Conservation (phyloP, 169 alveolate species). For the Eimeria tenella region DNA sequence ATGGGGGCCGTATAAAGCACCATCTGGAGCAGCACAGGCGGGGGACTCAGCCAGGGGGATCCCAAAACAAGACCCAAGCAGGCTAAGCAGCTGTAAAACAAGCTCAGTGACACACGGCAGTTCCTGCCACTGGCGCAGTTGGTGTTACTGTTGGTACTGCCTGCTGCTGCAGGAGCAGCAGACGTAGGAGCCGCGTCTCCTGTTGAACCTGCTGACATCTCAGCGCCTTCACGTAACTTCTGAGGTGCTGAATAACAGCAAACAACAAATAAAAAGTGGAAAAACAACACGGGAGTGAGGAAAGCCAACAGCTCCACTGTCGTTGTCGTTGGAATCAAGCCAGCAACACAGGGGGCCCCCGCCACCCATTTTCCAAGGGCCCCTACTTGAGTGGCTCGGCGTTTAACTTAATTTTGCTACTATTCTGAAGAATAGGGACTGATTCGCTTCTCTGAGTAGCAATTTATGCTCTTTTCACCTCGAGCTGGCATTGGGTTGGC, state of each 20-base stretch:
- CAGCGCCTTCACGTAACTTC: neutral
- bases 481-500: no score
- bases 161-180: conserved; percentile 35
- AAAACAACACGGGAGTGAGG: no score
- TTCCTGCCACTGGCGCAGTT: neutral
- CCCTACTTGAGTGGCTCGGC: no score
- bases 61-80: conserved; percentile 46
- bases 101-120: conserved; percentile 18
- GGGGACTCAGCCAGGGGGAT: conserved; percentile 29
- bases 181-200: conserved; percentile 38
- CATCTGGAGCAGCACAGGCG: conserved; percentile 84
- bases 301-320: no score
- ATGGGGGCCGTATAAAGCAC: conserved; percentile 81
- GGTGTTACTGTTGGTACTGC: neutral
- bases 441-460: no score
- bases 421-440: no score
- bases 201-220: conserved; percentile 22
- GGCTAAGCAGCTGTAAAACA: conserved; percentile 63
- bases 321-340: no score
- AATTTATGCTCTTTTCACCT: no score
- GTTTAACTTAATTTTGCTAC: no score
- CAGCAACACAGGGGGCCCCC: no score
- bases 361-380: no score
- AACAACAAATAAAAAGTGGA: neutral
- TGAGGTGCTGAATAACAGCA: neutral